Evolutionary conservation across 1,139 yeast genomes (phyloP).

Genomic region (Torulaspora globosa): DNA sequence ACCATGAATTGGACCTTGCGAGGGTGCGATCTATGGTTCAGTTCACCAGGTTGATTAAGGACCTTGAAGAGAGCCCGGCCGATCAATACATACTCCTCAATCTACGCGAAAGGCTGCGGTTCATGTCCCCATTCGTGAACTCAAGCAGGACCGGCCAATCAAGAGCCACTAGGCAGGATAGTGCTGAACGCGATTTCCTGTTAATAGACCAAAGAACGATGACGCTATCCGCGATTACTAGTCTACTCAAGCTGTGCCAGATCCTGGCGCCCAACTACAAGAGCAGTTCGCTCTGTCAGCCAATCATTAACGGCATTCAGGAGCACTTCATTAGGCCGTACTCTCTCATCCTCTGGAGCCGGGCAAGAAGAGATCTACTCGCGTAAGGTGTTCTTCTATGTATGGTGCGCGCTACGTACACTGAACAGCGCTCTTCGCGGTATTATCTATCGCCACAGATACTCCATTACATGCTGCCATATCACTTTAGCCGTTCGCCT

Average conservation of each 20-base stretch:
- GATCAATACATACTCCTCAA: slow-evolving; percentile 1
- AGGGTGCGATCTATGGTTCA: not conserved
- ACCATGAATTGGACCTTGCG: slow-evolving; percentile 1
- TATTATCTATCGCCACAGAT: slow-evolving; percentile 15
- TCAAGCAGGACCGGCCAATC: not conserved
- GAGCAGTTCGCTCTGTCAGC: slow-evolving; percentile 1
- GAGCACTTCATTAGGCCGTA: slow-evolving; percentile 10
- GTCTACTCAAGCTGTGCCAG: slow-evolving; percentile 10
- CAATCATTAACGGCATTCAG: slow-evolving; percentile 6
- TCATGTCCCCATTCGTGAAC: not conserved
- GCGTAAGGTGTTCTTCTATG: slow-evolving; percentile 3
- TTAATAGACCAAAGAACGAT: slow-evolving; percentile 9
- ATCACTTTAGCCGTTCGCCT: slow-evolving; percentile 45
- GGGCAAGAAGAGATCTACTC: slow-evolving; percentile 8
- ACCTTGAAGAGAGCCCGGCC: not conserved
- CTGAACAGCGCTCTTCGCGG: not conserved
- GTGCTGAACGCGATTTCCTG: not conserved
- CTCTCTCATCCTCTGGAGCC: slow-evolving; percentile 10
- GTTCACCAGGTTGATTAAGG: not conserved
- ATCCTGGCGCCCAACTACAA: not conserved
- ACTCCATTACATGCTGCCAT: slow-evolving; percentile 36
- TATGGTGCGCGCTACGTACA: not conserved
- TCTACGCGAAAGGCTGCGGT: slow-evolving; percentile 6
- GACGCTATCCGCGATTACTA: slow-evolving; percentile 6
- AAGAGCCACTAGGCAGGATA: not conserved